Base-by-base conservation (phyloP, 2,329 filamentous ascomycete genomes). In the Apiospora arundinis region DNA sequence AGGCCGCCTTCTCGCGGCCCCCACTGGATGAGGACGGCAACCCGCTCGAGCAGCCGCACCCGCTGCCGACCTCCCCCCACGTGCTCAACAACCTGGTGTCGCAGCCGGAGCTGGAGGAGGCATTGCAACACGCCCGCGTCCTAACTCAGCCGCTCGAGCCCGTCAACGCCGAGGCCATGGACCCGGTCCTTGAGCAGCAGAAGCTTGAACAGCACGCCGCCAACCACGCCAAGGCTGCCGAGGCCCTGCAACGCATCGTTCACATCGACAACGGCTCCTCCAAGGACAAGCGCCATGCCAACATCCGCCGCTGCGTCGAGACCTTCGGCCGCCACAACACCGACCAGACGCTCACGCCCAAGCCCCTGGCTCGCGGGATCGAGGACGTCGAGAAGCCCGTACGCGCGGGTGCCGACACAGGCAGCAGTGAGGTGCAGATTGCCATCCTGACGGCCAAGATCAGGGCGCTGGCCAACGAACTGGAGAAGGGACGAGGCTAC, bases 361-460 rank as follows among this genome's bases (percentile, higher is more conserved):
- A 91, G 80, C 85, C 88, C 3, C 81, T 85, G 56, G 85, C 84
- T 21, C 77, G 80, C 48, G 83, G 85, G 49, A 77, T 85, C 79
- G 67, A 79, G 78, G 73, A 80, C 72, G 79, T 81, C 76, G 81
- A 82, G 72, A 82, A 77, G 83, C 84, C 81, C 71, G 75, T 76
- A 37, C 92, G 97, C 44, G 90, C 91, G n/a, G 96, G 96, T 0
- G 93, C 92, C 6, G 96, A 99, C 80, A 99, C 95, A 0, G 96
- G 96, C 46, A 97, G 94, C 77, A 94, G 94, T 8, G 96, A 99
- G 83, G 97, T 99, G n/a, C 96, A 99, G 85, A 94, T 97, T 75
- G 95, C 95, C 65, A 97, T 99, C 76, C 83, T 99, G 80, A 99
- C 96, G 3, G 90, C 94, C 71, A 98, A 98, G 88, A 99, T 99